Percentiles rank a stretch among this genome's conserved stretches.
These are phyloP conservation scores for Puccinia novopanici DNA, from an alignment of 1,284 basidiomycete species.

Conservation along the genomic window DNA sequence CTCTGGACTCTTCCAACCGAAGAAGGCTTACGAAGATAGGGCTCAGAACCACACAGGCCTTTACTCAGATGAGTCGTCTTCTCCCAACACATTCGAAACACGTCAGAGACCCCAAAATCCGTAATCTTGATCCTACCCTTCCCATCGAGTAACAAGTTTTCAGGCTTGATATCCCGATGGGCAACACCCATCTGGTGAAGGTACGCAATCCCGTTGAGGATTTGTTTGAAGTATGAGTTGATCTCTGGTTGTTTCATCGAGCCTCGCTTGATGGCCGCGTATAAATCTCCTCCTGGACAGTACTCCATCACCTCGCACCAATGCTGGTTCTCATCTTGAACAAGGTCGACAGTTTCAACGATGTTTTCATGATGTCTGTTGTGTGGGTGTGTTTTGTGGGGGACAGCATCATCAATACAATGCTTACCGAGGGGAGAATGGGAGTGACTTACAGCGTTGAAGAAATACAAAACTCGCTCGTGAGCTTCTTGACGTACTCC, in stretches of 20 bases:
- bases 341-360: constrained; percentile 97
- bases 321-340: constrained; percentile 91
- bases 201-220: constrained; percentile 82
- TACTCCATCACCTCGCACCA: constrained; percentile 99
- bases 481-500: constrained; percentile 99
- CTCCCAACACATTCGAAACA: too few species aligned
- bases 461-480: constrained; percentile 97
- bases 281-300: constrained; percentile 93
- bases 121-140: too few species aligned
- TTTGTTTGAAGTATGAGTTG: constrained; percentile 97
- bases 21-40: too few species aligned
- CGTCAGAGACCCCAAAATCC: too few species aligned
- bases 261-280: constrained; percentile 96
- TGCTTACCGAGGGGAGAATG: not conserved
- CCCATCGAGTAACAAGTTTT: too few species aligned
- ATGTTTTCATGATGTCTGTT: constrained; percentile 68
- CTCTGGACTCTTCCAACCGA: too few species aligned
- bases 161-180: too few species aligned
- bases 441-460: constrained; percentile 84
- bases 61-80: too few species aligned
- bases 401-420: not conserved
- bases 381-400: too few species aligned
- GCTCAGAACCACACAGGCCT: too few species aligned
- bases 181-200: too few species aligned
- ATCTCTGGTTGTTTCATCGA: constrained; percentile 91